Evolutionary conservation across 1,139 yeast species (phyloP), one percentile per base, ranked within the genome.

Genomic region (Pichia cactophila): DNA sequence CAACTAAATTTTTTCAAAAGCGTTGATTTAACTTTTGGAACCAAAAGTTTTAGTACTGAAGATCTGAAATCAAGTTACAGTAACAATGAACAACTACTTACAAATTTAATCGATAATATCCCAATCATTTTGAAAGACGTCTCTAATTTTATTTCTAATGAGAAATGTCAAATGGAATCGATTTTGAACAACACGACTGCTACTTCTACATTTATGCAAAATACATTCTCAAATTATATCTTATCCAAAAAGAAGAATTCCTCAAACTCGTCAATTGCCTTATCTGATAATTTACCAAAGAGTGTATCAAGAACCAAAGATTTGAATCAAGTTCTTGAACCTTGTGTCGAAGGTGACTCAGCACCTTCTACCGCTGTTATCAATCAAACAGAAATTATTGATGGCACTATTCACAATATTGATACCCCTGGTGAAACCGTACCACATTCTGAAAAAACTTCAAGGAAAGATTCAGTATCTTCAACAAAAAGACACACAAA

Each of bases 1-100:
- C 69, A 66, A 50, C 54, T 64, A 31, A 61, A 63, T 45, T 56
- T 65, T 23, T 66, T 66, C 50, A 64, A 61, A 44, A 58, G 58
- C 41, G 63, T 63, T 38, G 66, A 62, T 48, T 26, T 57, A 14
- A 50, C 53, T 2, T 16, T 42, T 37, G 41, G 54, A 33, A 20
- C 52, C 23, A 42, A 51, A 45, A 50, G 56, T 46, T 47, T 49
- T 37, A 42, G 56, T 38, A 50, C 49, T 35, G 51, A 54, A 48
- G 50, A 50, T 40, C 31, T 49, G 8, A 51, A 51, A 43, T 37
- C 41, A 11, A 47, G 50, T 11, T 51, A 51, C 20, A n/a, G 35
- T 5, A 43, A 36, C 9, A 49, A 51, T 39, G 54, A 51, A 43
- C 50, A 47, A 39, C 33, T 51, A 17, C 29, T 51, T 10, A 37